These are phyloP conservation scores for Cinnamomum micranthum DNA, from an alignment of 164 flowering plant species.

Conservation along the genomic window DNA sequence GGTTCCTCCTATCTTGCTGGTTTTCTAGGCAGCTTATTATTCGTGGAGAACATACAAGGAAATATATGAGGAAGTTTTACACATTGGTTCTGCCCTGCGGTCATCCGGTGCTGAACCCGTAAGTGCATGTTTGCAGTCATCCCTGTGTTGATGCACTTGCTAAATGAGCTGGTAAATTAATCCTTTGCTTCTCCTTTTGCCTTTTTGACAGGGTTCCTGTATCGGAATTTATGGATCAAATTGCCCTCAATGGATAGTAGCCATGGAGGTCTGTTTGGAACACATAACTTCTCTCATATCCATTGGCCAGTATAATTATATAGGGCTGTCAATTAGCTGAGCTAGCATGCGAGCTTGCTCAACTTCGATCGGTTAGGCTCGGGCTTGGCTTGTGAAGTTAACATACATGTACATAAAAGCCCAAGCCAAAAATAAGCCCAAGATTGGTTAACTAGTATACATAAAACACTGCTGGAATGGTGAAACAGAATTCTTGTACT, in stretches of 20 bases:
- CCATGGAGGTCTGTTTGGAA: conserved; percentile 77
- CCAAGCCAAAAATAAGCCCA: neutral
- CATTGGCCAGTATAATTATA: neutral
- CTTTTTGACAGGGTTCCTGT: conserved; percentile 53
- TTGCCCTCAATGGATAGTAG: conserved; percentile 90
- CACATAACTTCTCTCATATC: neutral
- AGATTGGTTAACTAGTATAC: neutral
- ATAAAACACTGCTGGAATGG: too few relatives aligned
- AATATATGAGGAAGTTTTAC: conserved; percentile 72
- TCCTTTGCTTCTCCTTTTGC: neutral
- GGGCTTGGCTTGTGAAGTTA: too few relatives aligned
- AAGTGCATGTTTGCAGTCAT: conserved; percentile 21
- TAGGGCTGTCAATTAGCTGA: too few relatives aligned
- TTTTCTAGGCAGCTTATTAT: conserved; percentile 66
- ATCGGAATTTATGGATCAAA: conserved; percentile 89
- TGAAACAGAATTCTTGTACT: too few relatives aligned
- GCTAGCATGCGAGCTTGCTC: too few relatives aligned
- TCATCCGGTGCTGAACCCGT: conserved; percentile 82
- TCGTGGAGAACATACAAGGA: conserved; percentile 86
- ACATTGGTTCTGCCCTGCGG: conserved; percentile 71
- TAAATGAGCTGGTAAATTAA: neutral
- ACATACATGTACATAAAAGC: too few relatives aligned
- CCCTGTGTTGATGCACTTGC: neutral
- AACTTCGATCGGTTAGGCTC: too few relatives aligned
- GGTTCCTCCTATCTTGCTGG: conserved; percentile 1